Evolutionary conservation across 2,329 filamentous ascomycete species (phyloP).

Genomic region (Calonectria naviculata): DNA sequence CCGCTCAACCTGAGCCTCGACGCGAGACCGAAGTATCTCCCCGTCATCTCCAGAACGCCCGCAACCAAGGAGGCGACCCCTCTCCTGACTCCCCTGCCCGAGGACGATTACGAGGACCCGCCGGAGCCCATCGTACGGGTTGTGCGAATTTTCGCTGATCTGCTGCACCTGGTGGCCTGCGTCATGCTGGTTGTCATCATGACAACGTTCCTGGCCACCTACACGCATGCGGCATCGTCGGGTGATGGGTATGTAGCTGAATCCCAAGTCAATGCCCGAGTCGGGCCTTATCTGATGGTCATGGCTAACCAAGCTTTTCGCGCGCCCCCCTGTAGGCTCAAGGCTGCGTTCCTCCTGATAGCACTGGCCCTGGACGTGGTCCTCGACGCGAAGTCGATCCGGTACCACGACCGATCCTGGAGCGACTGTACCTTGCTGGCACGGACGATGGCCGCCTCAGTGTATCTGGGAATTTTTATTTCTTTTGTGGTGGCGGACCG

Average conservation of each 20-base stretch:
- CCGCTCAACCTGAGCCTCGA: constrained; percentile 47
- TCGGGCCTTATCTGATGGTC: background rate
- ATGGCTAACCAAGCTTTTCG: background rate
- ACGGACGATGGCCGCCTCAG: constrained; percentile 44
- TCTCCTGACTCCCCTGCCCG: constrained; percentile 37
- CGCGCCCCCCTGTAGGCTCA: constrained; percentile 21
- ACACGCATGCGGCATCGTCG: constrained; percentile 32
- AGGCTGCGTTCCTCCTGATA: constrained; percentile 43
- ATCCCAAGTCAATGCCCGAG: constrained; percentile 6
- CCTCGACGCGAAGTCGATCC: constrained; percentile 49
- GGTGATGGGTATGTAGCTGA: constrained; percentile 32
- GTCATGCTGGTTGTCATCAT: constrained; percentile 46
- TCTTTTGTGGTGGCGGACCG: constrained; percentile 47
- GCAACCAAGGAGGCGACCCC: constrained; percentile 34
- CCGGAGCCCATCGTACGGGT: constrained; percentile 36
- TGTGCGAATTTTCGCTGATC: constrained; percentile 44
- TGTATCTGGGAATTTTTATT: constrained; percentile 49
- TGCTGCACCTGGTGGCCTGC: constrained; percentile 45
- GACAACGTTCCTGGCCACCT: constrained; percentile 45
- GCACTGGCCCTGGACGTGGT: constrained; percentile 48
- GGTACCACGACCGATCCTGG: constrained; percentile 44
- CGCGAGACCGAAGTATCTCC: constrained; percentile 35
- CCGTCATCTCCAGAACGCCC: constrained; percentile 36
- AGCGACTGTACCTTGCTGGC: constrained; percentile 45
- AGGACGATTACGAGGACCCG: constrained; percentile 36